Evolutionary conservation across 257 asterid species (phyloP).

Genomic region (Nyctanthes arbortristis): DNA sequence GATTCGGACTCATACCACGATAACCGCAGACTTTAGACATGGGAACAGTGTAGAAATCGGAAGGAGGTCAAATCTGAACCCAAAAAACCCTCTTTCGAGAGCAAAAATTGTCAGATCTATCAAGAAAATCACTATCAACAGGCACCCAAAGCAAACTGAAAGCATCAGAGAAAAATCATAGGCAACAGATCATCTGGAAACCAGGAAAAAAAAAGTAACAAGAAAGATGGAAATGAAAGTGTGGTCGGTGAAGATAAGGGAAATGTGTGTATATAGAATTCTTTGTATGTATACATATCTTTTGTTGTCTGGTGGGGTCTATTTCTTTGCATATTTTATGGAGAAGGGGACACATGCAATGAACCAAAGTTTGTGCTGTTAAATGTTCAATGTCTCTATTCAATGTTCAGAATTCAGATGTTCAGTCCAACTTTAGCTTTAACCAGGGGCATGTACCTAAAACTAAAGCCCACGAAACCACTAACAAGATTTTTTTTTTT

Average conservation of each 20-base stretch:
- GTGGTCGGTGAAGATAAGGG: constrained; percentile 11
- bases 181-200: constrained; percentile 34
- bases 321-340: background rate
- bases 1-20: constrained; percentile 58
- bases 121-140: constrained; percentile 36
- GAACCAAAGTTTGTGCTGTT: constrained; percentile 43
- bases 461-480: background rate
- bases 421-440: background rate
- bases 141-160: constrained; percentile 36
- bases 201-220: constrained; percentile 69
- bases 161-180: constrained; percentile 54
- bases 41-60: constrained; percentile 32
- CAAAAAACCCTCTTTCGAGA: constrained; percentile 59
- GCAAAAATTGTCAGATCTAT: constrained; percentile 53
- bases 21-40: constrained; percentile 81
- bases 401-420: constrained; percentile 7
- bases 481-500: no score
- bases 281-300: constrained; percentile 44
- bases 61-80: constrained; percentile 37
- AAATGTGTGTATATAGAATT: constrained; percentile 28
- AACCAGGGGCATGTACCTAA: background rate
- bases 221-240: background rate
- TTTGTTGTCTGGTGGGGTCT: constrained; percentile 51
- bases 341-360: constrained; percentile 52
- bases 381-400: constrained; percentile 71